phyloP scores from a whole-genome alignment of 805 yeast species.

The Nakazawaea wyomingensis region DNA sequence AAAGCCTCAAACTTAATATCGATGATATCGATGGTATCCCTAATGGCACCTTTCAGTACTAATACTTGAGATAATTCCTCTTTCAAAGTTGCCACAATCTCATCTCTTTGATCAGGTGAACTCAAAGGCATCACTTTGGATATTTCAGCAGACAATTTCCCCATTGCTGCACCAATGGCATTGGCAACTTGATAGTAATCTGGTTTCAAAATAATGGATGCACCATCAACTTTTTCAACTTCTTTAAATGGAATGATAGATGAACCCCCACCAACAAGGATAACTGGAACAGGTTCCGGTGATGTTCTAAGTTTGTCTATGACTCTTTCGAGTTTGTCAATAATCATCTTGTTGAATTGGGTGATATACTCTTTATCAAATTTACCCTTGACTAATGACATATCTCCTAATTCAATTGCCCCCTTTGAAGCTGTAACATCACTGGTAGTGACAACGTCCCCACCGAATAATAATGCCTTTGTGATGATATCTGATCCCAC shows the following conservation, averaged over 20 bases:
- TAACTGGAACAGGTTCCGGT: conserved; percentile 36
- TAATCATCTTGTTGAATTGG: conserved; percentile 17
- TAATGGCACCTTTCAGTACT: conserved; percentile 24
- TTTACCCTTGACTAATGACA: conserved; percentile 18
- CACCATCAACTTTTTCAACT: conserved; percentile 28
- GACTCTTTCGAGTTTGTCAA: conserved; percentile 29
- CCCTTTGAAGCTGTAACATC: conserved; percentile 26
- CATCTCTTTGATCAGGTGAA: conserved; percentile 11
- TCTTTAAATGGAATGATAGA: conserved; percentile 32
- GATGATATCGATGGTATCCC: conserved; percentile 20
- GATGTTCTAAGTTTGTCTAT: conserved; percentile 41
- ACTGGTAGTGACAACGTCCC: conserved; percentile 33
- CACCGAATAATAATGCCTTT: conserved; percentile 36
- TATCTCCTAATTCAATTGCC: conserved; percentile 25
- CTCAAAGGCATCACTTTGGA: conserved; percentile 11
- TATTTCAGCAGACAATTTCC: conserved; percentile 32
- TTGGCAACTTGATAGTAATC: conserved; percentile 39
- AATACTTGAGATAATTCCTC: conserved; percentile 16
- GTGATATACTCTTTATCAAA: conserved; percentile 14
- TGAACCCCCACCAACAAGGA: conserved; percentile 47
- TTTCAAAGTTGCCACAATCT: conserved; percentile 18
- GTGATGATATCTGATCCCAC: conserved; percentile 36
- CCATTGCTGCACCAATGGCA: conserved; percentile 48
- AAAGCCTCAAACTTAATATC: conserved; percentile 24
- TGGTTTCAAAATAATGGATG: conserved; percentile 36